phyloP scores from a whole-genome alignment of 2,329 filamentous ascomycete species.

The Cordyceps cateniannulata region DNA sequence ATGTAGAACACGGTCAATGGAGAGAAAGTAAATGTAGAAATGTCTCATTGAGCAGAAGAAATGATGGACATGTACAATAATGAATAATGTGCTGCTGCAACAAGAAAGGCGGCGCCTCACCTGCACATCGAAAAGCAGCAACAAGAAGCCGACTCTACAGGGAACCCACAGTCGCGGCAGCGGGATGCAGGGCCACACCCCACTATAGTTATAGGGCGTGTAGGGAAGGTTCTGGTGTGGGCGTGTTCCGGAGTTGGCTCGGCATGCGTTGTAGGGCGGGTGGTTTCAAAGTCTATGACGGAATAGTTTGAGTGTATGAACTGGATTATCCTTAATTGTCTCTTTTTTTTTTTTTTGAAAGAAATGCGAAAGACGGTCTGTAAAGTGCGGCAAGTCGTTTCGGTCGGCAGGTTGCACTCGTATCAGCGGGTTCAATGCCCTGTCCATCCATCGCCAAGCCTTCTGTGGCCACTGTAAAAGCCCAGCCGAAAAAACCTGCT shows the following conservation, averaged over 20 bases:
- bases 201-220: background rate
- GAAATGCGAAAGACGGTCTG: too few relatives aligned
- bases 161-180: background rate
- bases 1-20: too few relatives aligned
- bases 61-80: too few relatives aligned
- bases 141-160: too few relatives aligned
- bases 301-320: background rate
- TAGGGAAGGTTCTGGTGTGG: background rate
- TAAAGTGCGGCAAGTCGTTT: too few relatives aligned
- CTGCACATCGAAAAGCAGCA: background rate
- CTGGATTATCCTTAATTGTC: too few relatives aligned
- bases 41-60: too few relatives aligned
- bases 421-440: background rate
- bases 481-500: background rate
- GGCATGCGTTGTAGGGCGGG: background rate
- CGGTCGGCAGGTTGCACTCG: too few relatives aligned
- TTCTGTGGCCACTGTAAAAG: background rate
- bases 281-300: background rate
- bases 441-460: background rate
- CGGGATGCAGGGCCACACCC: background rate
- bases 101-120: too few relatives aligned
- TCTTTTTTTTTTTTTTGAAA: too few relatives aligned
- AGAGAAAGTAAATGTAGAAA: too few relatives aligned
- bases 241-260: constrained; percentile 3
- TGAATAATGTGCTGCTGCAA: too few relatives aligned